Conservation (phyloP, 1,284 basidiomycete species). For the Rhodotorula sp. region DNA sequence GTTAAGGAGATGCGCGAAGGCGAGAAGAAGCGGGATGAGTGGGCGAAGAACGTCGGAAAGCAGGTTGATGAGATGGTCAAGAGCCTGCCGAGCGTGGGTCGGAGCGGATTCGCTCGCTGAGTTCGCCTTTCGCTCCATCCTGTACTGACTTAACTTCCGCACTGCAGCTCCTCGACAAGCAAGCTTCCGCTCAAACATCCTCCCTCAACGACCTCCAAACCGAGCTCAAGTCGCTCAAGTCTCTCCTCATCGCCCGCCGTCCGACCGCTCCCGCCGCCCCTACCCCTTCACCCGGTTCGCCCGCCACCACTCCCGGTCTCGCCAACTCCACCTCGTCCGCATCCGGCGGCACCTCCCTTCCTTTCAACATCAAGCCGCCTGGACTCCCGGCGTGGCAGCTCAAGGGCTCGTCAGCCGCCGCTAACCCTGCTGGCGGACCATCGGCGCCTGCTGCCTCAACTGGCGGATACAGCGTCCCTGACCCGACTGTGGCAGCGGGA, state of each 20-base stretch:
- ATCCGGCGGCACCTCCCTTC: neutral
- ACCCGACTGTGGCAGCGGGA: neutral
- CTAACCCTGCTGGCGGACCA: neutral
- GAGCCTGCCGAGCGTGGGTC: slow-evolving; percentile 78
- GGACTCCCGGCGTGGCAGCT: slow-evolving; percentile 87
- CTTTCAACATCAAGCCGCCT: slow-evolving; percentile 56
- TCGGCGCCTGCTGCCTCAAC: neutral
- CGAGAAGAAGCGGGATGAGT: slow-evolving; percentile 71
- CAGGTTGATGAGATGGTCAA: slow-evolving; percentile 89
- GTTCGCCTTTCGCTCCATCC: too few relatives aligned
- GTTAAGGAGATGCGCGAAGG: slow-evolving; percentile 76
- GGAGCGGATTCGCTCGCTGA: too few relatives aligned
- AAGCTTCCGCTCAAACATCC: slow-evolving; percentile 63
- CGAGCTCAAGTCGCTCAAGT: slow-evolving; percentile 91
- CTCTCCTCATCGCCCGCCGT: slow-evolving; percentile 59
- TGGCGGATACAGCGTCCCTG: neutral
- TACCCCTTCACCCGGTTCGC: neutral
- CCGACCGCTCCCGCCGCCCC: slow-evolving; percentile 51
- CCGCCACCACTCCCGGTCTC: neutral
- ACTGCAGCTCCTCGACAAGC: slow-evolving; percentile 88
- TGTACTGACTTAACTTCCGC: neutral
- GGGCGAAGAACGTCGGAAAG: slow-evolving; percentile 73
- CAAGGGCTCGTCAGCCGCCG: slow-evolving; percentile 11
- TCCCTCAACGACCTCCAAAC: slow-evolving; percentile 82
- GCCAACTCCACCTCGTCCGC: neutral